Conservation (phyloP, 192 early-diverging fungal species). For the Backusella parvicylindrica region DNA sequence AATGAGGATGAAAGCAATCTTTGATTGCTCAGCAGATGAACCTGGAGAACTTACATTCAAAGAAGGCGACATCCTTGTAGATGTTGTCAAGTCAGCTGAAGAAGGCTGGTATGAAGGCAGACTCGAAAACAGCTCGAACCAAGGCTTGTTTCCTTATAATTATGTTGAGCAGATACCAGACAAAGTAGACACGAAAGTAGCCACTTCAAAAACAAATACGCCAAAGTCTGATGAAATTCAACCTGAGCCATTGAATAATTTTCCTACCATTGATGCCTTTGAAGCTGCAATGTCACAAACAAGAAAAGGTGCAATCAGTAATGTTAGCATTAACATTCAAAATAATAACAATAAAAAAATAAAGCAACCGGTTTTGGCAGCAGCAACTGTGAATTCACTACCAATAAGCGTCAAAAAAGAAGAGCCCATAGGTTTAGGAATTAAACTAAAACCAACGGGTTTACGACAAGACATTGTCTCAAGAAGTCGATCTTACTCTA, state of each 20-base stretch:
- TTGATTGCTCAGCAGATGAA: slow-evolving; percentile 57
- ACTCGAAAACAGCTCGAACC: slow-evolving; percentile 36
- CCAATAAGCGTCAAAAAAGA: background rate
- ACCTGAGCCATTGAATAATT: background rate
- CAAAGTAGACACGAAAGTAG: background rate
- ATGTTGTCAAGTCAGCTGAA: slow-evolving; percentile 48
- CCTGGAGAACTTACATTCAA: slow-evolving; percentile 53
- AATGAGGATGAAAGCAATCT: slow-evolving; percentile 50
- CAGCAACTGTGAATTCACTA: background rate
- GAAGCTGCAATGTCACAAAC: slow-evolving; percentile 3
- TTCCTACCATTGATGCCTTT: slow-evolving; percentile 9
- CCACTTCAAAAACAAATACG: background rate
- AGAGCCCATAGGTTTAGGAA: background rate
- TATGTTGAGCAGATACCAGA: slow-evolving; percentile 40
- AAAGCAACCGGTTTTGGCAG: background rate
- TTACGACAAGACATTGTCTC: background rate
- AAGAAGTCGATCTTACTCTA: slow-evolving; percentile 6
- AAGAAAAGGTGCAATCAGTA: background rate
- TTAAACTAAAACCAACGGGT: background rate
- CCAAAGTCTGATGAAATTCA: background rate
- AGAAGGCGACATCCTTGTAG: slow-evolving; percentile 48
- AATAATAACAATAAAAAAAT: background rate
- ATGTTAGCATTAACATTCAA: background rate
- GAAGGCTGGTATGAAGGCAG: slow-evolving; percentile 56
- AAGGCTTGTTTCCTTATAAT: slow-evolving; percentile 61